Evolutionary conservation across 1,284 basidiomycete species (phyloP).

Genomic region (Pholiota adiposa): DNA sequence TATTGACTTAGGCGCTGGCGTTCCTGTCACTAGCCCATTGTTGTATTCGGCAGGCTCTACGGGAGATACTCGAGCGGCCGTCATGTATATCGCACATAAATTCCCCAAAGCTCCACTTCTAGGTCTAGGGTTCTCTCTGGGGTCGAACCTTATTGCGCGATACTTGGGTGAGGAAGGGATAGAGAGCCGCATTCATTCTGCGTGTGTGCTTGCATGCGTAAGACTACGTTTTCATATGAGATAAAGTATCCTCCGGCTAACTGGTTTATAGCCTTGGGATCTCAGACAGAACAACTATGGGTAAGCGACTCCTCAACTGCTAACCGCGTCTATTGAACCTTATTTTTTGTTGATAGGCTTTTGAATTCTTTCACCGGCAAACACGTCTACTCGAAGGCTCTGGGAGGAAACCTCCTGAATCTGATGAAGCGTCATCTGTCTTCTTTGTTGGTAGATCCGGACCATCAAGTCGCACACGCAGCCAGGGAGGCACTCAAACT

Average conservation of each 20-base stretch:
- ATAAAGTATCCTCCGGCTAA: not conserved
- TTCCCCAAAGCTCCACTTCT: conserved; percentile 86
- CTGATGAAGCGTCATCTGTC: conserved; percentile 69
- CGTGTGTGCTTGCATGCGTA: conserved; percentile 82
- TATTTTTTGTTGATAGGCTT: conserved; percentile 46
- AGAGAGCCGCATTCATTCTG: conserved; percentile 76
- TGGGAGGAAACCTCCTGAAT: conserved; percentile 79
- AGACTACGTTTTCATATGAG: conserved; percentile 31
- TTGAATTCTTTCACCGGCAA: conserved; percentile 67
- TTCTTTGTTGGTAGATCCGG: conserved; percentile 52
- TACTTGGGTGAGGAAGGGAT: conserved; percentile 89
- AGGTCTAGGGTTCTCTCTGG: conserved; percentile 93
- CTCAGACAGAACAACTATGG: conserved; percentile 60
- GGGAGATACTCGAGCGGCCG: conserved; percentile 83
- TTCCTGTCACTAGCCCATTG: conserved; percentile 80
- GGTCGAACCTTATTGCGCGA: conserved; percentile 90
- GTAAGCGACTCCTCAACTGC: conserved; percentile 38
- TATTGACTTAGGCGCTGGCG: conserved; percentile 69
- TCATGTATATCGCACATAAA: conserved; percentile 74
- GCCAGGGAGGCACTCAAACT: conserved; percentile 48
- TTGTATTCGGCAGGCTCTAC: conserved; percentile 89
- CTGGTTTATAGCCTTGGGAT: conserved; percentile 73
- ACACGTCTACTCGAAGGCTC: conserved; percentile 80
- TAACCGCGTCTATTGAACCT: not conserved
- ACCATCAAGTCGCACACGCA: conserved; percentile 53